Conservation (phyloP, 2,329 filamentous ascomycete genomes). For the Teratosphaeria zuluensis region DNA sequence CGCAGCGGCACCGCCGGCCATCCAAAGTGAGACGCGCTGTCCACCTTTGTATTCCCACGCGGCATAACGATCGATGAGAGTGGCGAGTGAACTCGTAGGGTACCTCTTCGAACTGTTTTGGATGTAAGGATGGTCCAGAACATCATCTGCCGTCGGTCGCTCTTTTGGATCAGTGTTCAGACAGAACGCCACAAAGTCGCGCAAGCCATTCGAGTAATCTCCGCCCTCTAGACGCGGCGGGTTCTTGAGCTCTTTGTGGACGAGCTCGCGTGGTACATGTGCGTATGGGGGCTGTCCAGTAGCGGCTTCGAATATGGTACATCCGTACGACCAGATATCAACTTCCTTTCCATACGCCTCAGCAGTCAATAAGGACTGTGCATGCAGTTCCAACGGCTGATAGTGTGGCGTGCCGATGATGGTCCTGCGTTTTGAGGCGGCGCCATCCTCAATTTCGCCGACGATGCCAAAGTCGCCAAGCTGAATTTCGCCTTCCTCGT, state of each 20-base stretch:
- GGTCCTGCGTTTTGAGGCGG: slow-evolving; percentile 60
- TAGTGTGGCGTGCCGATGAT: slow-evolving; percentile 76
- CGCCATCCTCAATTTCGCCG: slow-evolving; percentile 61
- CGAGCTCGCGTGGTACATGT: slow-evolving; percentile 17
- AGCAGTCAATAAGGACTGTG: slow-evolving; percentile 21
- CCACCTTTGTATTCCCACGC: slow-evolving; percentile 68
- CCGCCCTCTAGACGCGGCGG: slow-evolving; percentile 62
- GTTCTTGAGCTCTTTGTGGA: slow-evolving; percentile 32
- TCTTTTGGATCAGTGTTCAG: slow-evolving; percentile 58
- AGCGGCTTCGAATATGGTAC: slow-evolving; percentile 71
- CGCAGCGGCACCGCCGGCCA: slow-evolving; percentile 48
- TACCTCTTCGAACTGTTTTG: slow-evolving; percentile 52
- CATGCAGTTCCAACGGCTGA: slow-evolving; percentile 67
- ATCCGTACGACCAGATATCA: slow-evolving; percentile 80
- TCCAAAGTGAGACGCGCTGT: slow-evolving; percentile 55
- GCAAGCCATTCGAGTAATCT: slow-evolving; percentile 58
- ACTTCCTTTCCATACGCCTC: slow-evolving; percentile 40
- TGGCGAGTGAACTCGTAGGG: slow-evolving; percentile 53
- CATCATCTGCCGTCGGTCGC: slow-evolving; percentile 59
- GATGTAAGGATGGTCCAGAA: slow-evolving; percentile 62
- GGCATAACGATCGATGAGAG: slow-evolving; percentile 62
- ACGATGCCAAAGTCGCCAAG: slow-evolving; percentile 80
- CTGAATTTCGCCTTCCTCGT: slow-evolving; percentile 66
- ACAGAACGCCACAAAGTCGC: slow-evolving; percentile 63
- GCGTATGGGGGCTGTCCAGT: slow-evolving; percentile 62